Percentiles rank a stretch among this genome's conserved stretches.
These are phyloP conservation scores for Lactarius vividus DNA, from an alignment of 768 basidiomycete genomes.

Conservation along the genomic window DNA sequence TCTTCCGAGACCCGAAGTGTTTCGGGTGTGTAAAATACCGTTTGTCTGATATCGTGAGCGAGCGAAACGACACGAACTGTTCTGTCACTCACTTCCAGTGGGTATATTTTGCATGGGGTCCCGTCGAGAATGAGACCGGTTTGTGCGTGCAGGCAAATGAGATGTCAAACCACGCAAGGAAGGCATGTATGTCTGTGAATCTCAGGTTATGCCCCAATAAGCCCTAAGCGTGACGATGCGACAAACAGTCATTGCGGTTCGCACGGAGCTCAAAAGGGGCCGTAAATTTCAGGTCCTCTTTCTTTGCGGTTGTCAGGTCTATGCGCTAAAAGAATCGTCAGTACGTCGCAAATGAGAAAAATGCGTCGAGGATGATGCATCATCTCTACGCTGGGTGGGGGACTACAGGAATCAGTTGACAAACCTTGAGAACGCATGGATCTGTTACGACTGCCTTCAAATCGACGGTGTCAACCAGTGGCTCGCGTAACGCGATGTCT, in stretches of 20 bases:
- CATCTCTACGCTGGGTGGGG: background rate
- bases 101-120: slow-evolving; percentile 94
- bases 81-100: slow-evolving; percentile 82
- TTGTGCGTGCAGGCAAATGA: slow-evolving; percentile 95
- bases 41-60: slow-evolving; percentile 58
- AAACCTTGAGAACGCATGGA: slow-evolving; percentile 84
- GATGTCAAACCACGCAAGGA: slow-evolving; percentile 99
- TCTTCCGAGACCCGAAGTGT: slow-evolving; percentile 68
- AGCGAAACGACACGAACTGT: background rate
- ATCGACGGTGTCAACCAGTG: slow-evolving; percentile 98
- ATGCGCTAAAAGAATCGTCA: slow-evolving; percentile 57
- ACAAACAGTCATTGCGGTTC: slow-evolving; percentile 89
- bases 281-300: slow-evolving; percentile 90
- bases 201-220: slow-evolving; percentile 11
- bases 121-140: slow-evolving; percentile 93
- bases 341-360: background rate
- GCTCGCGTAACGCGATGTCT: slow-evolving; percentile 94
- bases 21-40: slow-evolving; percentile 93
- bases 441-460: slow-evolving; percentile 92
- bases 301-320: slow-evolving; percentile 85
- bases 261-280: slow-evolving; percentile 75
- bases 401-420: slow-evolving; percentile 20
- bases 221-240: background rate
- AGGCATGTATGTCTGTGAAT: slow-evolving; percentile 83
- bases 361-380: background rate